Evolutionary conservation across 345 rosid species (phyloP), one percentile per base, ranked within the genome.

Genomic region (Citrus cavaleriei): DNA sequence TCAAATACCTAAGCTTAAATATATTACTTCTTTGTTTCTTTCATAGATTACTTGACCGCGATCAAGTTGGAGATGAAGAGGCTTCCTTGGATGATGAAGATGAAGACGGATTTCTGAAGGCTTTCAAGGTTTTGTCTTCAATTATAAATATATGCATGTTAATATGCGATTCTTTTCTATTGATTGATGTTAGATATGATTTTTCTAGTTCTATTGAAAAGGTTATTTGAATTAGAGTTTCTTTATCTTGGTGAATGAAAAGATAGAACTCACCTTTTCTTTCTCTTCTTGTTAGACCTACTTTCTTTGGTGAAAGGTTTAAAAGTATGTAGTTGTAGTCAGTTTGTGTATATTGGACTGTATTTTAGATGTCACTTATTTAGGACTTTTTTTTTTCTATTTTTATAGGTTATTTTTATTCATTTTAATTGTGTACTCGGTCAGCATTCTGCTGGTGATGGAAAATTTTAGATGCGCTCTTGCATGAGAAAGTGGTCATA

Each of bases 61-160:
- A 94, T 67, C 90, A 91, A 77, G 87, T 87, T 84, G 96, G 87
- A 64, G 87, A 77, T 83, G 98, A 97, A 90, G 99, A 94, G 80
- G 85, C 97, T 49, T 73, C 95, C 70, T 72, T 88, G 81, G 98
- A 93, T 77, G 99, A 93, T 74, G 98, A 97, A 83, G 98, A 94
- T 79, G 99, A 93, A 78, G 91, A 97, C 84, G 97, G 96, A 77
- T 91, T 97, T 88, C 89, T 97, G 84, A 97, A 94, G 85, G 99
- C 99, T 32, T 97, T 97, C 86, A 97, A 97, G 99, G 99, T 97
- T 69, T 80, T 35, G 12, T 69, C 34, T 77, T 81, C 66, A 27
- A 46, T 30, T 38, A 2, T 25, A 49, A 4, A 22, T 46, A n/a
- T 59, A 7, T 25, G 13, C 32, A 27, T 35, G 4, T 65, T 21